phyloP scores from a whole-genome alignment of 2,329 filamentous ascomycete species.

The Ascochyta pisi region DNA sequence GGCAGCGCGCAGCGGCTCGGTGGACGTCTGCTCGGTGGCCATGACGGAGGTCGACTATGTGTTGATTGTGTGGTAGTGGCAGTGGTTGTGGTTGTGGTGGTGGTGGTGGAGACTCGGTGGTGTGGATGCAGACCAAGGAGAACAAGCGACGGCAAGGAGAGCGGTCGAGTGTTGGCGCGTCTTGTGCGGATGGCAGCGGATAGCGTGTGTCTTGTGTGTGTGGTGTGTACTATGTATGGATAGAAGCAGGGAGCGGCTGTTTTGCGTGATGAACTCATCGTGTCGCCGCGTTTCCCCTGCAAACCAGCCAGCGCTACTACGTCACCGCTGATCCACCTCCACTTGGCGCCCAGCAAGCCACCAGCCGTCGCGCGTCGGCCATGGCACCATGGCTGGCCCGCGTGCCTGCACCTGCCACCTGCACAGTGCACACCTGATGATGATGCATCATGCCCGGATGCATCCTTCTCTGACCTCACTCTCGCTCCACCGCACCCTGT shows the following conservation, averaged over 20 bases:
- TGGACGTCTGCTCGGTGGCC: slow-evolving; percentile 39
- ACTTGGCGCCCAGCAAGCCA: slow-evolving; percentile 18
- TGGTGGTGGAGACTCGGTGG: too few relatives aligned
- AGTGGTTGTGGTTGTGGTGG: background rate
- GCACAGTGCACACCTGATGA: slow-evolving; percentile 3
- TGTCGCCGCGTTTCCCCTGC: slow-evolving; percentile 1
- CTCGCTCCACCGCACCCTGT: background rate
- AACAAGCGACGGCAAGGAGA: slow-evolving; percentile 21
- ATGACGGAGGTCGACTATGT: slow-evolving; percentile 20
- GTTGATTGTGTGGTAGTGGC: background rate
- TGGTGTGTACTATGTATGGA: slow-evolving; percentile 24
- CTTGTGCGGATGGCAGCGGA: slow-evolving; percentile 37
- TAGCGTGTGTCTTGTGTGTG: slow-evolving; percentile 3
- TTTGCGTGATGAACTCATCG: slow-evolving; percentile 8
- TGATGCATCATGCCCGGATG: slow-evolving; percentile 15
- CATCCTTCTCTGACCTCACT: slow-evolving; percentile 33
- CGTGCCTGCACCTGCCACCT: too few relatives aligned
- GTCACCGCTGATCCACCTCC: slow-evolving; percentile 4
- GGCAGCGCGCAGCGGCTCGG: slow-evolving; percentile 37
- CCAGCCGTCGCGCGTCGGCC: background rate
- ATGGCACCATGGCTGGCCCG: background rate
- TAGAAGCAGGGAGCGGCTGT: slow-evolving; percentile 23
- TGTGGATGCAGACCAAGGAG: slow-evolving; percentile 4
- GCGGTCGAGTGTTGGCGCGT: slow-evolving; percentile 17
- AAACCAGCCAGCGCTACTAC: slow-evolving; percentile 4